phyloP scores from a whole-genome alignment of 352 stramenopile species.

The Elongisporangium undulatum region DNA sequence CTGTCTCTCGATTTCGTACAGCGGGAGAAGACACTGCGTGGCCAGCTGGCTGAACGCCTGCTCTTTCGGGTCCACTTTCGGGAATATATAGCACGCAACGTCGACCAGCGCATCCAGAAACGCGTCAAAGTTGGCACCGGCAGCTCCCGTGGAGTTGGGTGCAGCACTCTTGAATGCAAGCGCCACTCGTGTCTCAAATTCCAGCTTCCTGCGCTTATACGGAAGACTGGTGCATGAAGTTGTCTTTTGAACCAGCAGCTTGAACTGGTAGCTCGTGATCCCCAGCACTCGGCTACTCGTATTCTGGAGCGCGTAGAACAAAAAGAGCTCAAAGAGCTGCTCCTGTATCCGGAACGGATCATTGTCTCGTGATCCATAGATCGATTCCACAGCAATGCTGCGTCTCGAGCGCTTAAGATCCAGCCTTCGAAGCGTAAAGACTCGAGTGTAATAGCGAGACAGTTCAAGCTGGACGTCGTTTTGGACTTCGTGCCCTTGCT shows the following conservation, averaged over 20 bases:
- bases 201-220: slow-evolving; percentile 23
- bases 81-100: slow-evolving; percentile 36
- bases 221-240: slow-evolving; percentile 14
- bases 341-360: slow-evolving; percentile 60
- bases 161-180: slow-evolving; percentile 29
- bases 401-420: neutral
- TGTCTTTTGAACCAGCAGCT: slow-evolving; percentile 41
- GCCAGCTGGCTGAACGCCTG: slow-evolving; percentile 32
- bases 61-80: slow-evolving; percentile 25
- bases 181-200: slow-evolving; percentile 36
- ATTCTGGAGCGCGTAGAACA: slow-evolving; percentile 54
- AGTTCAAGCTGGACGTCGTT: slow-evolving; percentile 20
- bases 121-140: slow-evolving; percentile 38
- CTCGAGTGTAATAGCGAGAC: slow-evolving; percentile 1
- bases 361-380: neutral
- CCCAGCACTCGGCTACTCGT: slow-evolving; percentile 29
- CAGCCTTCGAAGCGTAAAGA: slow-evolving; percentile 16
- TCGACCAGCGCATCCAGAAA: slow-evolving; percentile 62
- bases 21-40: slow-evolving; percentile 30
- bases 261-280: slow-evolving; percentile 68
- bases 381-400: too few species aligned
- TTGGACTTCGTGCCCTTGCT: slow-evolving; percentile 11
- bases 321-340: slow-evolving; percentile 60
- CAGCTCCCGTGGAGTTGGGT: slow-evolving; percentile 11
- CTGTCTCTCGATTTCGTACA: slow-evolving; percentile 18